Evolutionary conservation across 768 basidiomycete species (phyloP).

Genomic region (Panaeolus papilionaceus): DNA sequence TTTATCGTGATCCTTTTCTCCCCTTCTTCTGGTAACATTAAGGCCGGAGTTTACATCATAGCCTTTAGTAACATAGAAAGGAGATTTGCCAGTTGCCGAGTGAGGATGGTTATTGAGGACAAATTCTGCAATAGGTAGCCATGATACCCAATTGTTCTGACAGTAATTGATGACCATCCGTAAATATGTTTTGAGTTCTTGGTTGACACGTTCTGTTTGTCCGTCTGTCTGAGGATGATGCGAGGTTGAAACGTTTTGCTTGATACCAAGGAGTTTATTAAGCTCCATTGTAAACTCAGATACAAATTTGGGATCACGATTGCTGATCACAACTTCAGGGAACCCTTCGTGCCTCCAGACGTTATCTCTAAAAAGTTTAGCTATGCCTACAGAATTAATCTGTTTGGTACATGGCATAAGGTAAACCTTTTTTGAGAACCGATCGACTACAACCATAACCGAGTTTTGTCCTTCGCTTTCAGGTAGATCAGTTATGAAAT

Average conservation of each 20-base stretch:
- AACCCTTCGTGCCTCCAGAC: slow-evolving; percentile 25
- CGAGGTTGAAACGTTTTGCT: neutral
- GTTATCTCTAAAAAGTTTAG: slow-evolving; percentile 26
- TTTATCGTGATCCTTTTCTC: slow-evolving; percentile 13
- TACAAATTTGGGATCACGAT: too few species aligned
- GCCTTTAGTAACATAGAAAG: neutral
- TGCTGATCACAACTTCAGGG: too few species aligned
- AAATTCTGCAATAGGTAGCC: slow-evolving; percentile 11
- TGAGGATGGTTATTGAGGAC: neutral
- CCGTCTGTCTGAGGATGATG: slow-evolving; percentile 11
- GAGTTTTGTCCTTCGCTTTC: slow-evolving; percentile 24
- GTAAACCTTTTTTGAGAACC: slow-evolving; percentile 23
- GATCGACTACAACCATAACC: slow-evolving; percentile 37
- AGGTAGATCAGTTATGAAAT: slow-evolving; percentile 36
- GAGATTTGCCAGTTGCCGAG: neutral
- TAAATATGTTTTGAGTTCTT: slow-evolving; percentile 10
- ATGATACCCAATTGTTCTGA: slow-evolving; percentile 10
- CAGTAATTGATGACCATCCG: slow-evolving; percentile 11
- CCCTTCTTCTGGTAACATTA: neutral
- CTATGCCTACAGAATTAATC: slow-evolving; percentile 24
- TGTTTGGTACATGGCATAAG: slow-evolving; percentile 25
- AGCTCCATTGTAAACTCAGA: too few species aligned
- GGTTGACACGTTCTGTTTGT: slow-evolving; percentile 15
- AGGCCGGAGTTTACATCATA: neutral
- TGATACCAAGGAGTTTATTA: neutral